Percentiles rank a stretch among this genome's conserved stretches.
Evolutionary conservation across 495 filamentous ascomycete genomes (phyloP).

Genomic region (Talaromyces ruber): DNA sequence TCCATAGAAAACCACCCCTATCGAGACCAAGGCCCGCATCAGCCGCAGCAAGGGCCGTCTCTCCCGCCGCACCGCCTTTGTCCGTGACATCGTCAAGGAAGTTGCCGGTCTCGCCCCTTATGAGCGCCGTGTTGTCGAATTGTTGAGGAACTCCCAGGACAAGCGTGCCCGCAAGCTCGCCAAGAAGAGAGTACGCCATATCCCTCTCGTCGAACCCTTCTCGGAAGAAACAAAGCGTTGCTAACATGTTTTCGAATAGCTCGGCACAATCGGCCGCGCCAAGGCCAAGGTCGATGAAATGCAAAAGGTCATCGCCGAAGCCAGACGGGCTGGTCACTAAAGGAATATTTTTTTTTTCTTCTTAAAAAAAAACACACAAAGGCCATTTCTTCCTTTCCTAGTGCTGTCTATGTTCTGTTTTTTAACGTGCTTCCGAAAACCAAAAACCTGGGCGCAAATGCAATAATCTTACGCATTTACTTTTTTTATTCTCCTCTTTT

Average conservation of each 20-base stretch:
- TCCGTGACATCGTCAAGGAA: slow-evolving; percentile 91
- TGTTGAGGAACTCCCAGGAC: slow-evolving; percentile 97
- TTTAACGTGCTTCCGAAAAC: background rate
- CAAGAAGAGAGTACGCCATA: slow-evolving; percentile 82
- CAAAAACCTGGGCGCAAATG: background rate
- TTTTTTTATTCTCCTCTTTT: background rate
- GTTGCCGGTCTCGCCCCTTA: slow-evolving; percentile 88
- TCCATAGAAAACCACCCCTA: slow-evolving; percentile 77
- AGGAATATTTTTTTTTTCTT: slow-evolving; percentile 8
- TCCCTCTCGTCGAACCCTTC: no score
- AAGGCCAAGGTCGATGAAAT: slow-evolving; percentile 99
- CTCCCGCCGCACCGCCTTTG: slow-evolving; percentile 89
- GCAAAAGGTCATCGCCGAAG: slow-evolving; percentile 92
- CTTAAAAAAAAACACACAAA: background rate
- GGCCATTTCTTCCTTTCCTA: background rate
- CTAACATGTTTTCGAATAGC: slow-evolving; percentile 31
- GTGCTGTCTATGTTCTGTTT: background rate
- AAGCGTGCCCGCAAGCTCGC: slow-evolving; percentile 98
- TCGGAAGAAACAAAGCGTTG: no score
- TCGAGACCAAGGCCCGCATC: slow-evolving; percentile 74
- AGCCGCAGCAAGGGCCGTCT: slow-evolving; percentile 85
- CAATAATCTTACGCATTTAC: background rate
- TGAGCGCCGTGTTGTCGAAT: slow-evolving; percentile 96
- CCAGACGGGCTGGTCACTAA: slow-evolving; percentile 77
- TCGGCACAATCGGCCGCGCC: slow-evolving; percentile 94